phyloP scores from a whole-genome alignment of 768 basidiomycete genomes.

The Suillus lakei region DNA sequence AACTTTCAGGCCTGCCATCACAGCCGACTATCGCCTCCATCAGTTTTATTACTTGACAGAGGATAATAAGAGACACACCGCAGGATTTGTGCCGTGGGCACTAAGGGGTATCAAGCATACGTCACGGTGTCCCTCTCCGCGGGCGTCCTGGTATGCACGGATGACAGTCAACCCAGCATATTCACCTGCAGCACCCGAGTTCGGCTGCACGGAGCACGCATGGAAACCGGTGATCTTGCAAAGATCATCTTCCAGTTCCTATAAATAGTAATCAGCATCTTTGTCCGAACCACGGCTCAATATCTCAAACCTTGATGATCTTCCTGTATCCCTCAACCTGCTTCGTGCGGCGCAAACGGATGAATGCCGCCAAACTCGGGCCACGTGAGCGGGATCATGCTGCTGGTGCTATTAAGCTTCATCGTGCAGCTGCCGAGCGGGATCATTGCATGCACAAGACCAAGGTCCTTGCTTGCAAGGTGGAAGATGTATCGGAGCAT shows the following conservation, averaged over 20 bases:
- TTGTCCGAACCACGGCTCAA: neutral
- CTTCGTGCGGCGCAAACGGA: constrained; percentile 88
- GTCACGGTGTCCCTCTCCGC: constrained; percentile 83
- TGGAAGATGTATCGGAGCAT: constrained; percentile 97
- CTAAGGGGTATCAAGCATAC: constrained; percentile 94
- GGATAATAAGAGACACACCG: constrained; percentile 56
- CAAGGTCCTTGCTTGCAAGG: constrained; percentile 92
- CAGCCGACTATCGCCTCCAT: constrained; percentile 71
- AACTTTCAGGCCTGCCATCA: constrained; percentile 97
- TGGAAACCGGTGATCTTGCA: constrained; percentile 97
- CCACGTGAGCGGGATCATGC: constrained; percentile 97
- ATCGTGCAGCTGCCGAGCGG: constrained; percentile 95
- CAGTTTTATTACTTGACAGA: constrained; percentile 12
- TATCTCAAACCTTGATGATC: constrained; percentile 67
- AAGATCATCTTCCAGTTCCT: constrained; percentile 92
- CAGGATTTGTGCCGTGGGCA: constrained; percentile 98
- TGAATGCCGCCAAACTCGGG: constrained; percentile 90
- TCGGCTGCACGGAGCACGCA: constrained; percentile 95
- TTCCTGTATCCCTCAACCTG: constrained; percentile 88
- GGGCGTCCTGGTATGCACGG: constrained; percentile 90
- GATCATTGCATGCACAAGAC: constrained; percentile 96
- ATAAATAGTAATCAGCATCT: constrained; percentile 17
- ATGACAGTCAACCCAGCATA: constrained; percentile 96
- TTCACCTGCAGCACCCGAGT: constrained; percentile 98
- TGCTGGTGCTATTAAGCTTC: constrained; percentile 98